Evolutionary conservation across 192 early-diverging fungal genomes (phyloP), one percentile per base, ranked within the genome.

Genomic region (Backusella liffmaniae): DNA sequence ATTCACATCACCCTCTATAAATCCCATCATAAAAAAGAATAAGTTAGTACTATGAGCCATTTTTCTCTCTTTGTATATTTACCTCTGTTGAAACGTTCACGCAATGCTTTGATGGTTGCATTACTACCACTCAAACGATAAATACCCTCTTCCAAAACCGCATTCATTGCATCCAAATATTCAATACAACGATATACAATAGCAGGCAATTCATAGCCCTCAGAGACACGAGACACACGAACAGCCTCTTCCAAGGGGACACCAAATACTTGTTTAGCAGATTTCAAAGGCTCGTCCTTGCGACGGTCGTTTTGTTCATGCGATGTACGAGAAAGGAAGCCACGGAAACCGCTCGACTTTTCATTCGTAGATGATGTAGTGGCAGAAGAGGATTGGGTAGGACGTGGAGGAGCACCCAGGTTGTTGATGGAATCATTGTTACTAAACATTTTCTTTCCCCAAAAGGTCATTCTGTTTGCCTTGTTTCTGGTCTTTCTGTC

Each of bases 141-240:
- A 36, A 99, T 92, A 4, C 98, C 98, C 83, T 98, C 97, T 74
- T 99, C 98, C 26, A 93, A 77, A 67, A 85, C 89, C 8, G 96
- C 97, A 78, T 94, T 92, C 79, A 93, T 94, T 3, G 91, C 88
- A 80, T 99, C 97, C 66, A 99, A 80, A 76, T 95, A 99, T 85
- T 99, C 97, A 69, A 99, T 96, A 76, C 97, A 98, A 21, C 98
- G 86, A 82, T 92, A 98, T 2, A 99, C 92, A 36, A 99, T 89
- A 3, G 96, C 91, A 23, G 98, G 98, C 21, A 98, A 85, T 35
- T 91, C 89, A 79, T 93, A 92, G 10, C 88, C 89, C 51, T 96
- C 96, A 34, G 87, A 86, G 26, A 96, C 84, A 29, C 86, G 82
- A 5, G 93, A 91, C 13, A 90, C 79, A 8, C 90, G 87, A 1